Evolutionary conservation across 2,329 filamentous ascomycete species (phyloP), one percentile per base, ranked within the genome.

Genomic region (Kalaharituber pfeilii): DNA sequence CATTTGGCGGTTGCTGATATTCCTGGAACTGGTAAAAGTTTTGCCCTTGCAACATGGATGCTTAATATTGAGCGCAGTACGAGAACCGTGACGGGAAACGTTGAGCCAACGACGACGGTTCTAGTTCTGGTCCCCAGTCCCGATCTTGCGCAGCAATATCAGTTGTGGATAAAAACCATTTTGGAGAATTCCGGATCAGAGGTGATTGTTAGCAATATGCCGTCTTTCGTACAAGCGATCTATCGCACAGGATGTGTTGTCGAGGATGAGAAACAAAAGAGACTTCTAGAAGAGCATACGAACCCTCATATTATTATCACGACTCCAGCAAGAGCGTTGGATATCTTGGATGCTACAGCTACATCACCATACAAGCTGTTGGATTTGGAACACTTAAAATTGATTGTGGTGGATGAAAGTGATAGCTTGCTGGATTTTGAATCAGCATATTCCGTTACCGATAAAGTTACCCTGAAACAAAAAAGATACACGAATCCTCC

Each of bases 251-350:
- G 9, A 15, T 28, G 49, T n/a, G 44, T 44, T 6, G 26, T n/a
- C 44, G 53, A 44, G 45, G 52, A 39, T n/a, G 45, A 51, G 39
- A 59, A 33, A 30, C 61, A 62, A 36, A 44, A 62, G 5, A 11
- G 57, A 11, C 53, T 49, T 18, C 49, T 64, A n/a, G 47, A 51
- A 25, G 39, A 54, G 8, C 53, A 49, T 22, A 61, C 60, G 4
- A 59, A 58, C 20, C 62, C 62, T 2, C 62, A 64, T 30, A 63
- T 64, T n/a, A 59, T 64, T 18, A 56, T 64, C 47, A 56, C 57
- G 15, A 63, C 62, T 3, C 61, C 62, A 2, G 58, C 51, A 1
- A 56, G 57, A 22, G 42, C 61, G 9, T 51, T 64, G 13, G 62
- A 64, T 50, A 59, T 64, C n/a, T 52, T 64, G 5, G 57, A 59